A percentile compares a stretch with the other conserved stretches of the same genome.
phyloP scores from a whole-genome alignment of 225 moss, liverwort and hornwort species.

The Pseudisothecium myosuroides region DNA sequence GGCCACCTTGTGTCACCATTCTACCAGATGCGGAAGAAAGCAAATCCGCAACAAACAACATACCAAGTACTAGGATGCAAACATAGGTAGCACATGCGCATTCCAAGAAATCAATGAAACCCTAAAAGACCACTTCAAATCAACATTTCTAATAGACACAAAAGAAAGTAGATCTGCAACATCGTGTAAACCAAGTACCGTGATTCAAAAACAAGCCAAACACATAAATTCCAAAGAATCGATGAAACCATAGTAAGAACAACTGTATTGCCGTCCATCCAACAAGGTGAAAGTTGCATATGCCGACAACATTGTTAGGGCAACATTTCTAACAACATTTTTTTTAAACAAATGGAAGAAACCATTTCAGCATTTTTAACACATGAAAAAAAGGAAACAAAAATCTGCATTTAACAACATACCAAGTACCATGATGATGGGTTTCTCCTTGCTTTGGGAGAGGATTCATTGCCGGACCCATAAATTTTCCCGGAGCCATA shows the following conservation, averaged over 20 bases:
- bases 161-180: neutral
- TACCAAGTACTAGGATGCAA: neutral
- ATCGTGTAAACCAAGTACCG: neutral
- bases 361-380: neutral
- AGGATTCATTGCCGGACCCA: neutral
- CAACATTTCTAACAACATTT: neutral
- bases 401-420: neutral
- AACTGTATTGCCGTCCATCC: no score
- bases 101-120: neutral
- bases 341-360: no score
- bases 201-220: neutral
- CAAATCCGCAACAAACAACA: neutral
- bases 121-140: neutral
- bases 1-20: neutral
- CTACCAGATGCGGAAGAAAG: neutral
- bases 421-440: slow-evolving; percentile 39
- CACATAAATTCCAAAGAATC: neutral
- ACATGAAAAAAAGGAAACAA: no score
- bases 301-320: neutral
- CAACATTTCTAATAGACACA: neutral
- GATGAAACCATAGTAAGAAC: neutral
- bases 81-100: neutral
- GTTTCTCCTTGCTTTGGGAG: slow-evolving; percentile 12
- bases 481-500: neutral
- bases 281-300: neutral